A percentile compares a stretch with the other conserved stretches of the same genome.
These are phyloP conservation scores for Colletotrichum sp. DNA, from an alignment of 2,329 filamentous ascomycete genomes.

Conservation along the genomic window DNA sequence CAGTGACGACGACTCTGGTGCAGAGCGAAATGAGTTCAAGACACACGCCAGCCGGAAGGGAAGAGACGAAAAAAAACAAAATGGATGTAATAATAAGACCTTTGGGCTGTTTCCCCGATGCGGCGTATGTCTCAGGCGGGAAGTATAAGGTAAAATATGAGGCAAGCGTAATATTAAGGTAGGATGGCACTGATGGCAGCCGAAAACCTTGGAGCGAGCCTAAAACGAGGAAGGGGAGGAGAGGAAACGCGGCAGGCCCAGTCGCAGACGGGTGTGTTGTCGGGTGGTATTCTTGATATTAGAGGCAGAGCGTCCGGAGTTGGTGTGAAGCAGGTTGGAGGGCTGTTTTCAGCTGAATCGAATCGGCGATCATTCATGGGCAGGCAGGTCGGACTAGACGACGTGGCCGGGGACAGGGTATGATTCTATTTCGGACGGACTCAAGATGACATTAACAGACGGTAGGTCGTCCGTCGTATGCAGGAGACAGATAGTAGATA, in stretches of 20 bases:
- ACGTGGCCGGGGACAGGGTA: neutral
- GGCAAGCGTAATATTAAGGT: neutral
- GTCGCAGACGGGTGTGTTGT: neutral
- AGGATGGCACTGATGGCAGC: neutral
- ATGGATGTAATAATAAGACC: neutral
- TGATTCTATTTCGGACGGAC: neutral
- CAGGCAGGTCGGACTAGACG: neutral
- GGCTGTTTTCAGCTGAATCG: constrained; percentile 1
- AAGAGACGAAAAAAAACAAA: neutral
- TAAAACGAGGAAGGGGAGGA: neutral
- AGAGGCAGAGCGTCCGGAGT: neutral
- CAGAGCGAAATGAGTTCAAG: neutral
- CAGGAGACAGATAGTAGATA: neutral
- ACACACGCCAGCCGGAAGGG: neutral
- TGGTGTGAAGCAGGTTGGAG: neutral
- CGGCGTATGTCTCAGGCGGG: constrained; percentile 16
- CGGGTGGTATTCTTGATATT: neutral
- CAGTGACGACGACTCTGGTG: neutral
- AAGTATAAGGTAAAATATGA: neutral
- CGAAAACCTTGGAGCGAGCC: neutral
- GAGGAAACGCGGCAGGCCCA: neutral
- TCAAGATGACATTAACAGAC: neutral
- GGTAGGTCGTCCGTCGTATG: neutral
- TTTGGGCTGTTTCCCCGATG: neutral
- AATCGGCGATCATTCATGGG: neutral